A percentile compares a stretch with the other conserved stretches of the same genome.
phyloP scores from a whole-genome alignment of 1,139 yeast species.

The Scheffersomyces cryptocercus region DNA sequence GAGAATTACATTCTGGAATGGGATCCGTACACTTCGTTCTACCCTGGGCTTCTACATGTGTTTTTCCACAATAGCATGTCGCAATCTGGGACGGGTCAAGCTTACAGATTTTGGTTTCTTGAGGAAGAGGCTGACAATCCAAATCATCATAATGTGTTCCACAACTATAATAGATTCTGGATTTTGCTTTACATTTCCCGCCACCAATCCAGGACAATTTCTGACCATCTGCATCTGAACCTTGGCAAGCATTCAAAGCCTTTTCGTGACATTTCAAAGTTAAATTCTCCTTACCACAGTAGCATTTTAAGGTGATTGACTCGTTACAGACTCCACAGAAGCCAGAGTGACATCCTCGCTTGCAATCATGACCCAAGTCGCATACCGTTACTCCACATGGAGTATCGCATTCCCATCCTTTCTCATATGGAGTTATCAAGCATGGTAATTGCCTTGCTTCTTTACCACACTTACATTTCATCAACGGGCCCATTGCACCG shows the following conservation, averaged over 20 bases:
- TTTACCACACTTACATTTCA: conserved; percentile 77
- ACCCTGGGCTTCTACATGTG: conserved; percentile 19
- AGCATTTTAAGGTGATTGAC: conserved; percentile 52
- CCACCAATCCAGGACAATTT: conserved; percentile 59
- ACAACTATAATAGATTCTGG: conserved; percentile 62
- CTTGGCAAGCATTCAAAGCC: conserved; percentile 27
- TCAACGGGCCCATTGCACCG: conserved; percentile 70
- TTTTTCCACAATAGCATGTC: conserved; percentile 78
- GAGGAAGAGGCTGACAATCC: conserved; percentile 58
- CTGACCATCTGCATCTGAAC: conserved; percentile 11
- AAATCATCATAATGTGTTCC: conserved; percentile 59
- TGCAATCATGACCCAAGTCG: conserved; percentile 59
- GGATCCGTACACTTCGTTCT: conserved; percentile 72
- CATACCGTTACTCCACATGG: conserved; percentile 62
- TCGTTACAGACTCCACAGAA: conserved; percentile 71
- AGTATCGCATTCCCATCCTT: conserved; percentile 70
- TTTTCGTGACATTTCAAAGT: conserved; percentile 53
- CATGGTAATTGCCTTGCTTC: conserved; percentile 68
- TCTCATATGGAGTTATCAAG: conserved; percentile 63
- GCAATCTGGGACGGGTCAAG: conserved; percentile 57
- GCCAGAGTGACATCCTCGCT: conserved; percentile 63
- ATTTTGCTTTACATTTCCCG: conserved; percentile 55
- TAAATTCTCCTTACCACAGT: conserved; percentile 64
- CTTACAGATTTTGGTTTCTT: conserved; percentile 53
- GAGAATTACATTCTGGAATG: conserved; percentile 67